Evolutionary conservation across 768 basidiomycete genomes (phyloP), one percentile per base, ranked within the genome.

Genomic region (Termitomyces sp.): DNA sequence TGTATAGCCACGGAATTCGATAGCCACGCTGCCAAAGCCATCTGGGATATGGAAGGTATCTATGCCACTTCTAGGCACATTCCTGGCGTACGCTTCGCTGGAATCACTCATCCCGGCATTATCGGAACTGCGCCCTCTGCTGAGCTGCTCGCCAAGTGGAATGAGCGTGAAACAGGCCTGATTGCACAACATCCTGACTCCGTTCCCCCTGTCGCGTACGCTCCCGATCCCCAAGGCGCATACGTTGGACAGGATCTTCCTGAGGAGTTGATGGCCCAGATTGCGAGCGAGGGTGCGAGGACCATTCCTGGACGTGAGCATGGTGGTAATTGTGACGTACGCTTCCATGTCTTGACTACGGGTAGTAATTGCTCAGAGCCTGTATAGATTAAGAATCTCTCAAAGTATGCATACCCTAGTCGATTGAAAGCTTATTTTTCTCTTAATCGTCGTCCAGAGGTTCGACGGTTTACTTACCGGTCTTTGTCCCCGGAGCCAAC

Each of bases 241-340:
- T 84, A 90, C 62, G 80, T 91, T 12, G 89, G 89, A 3, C 86
- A 89, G 65, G 83, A 86, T 40, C 59, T 89, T 3, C 61, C 70
- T 11, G 63, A 70, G 0, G 73, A 78, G 3, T 65, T 85, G 2
- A 64, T 66, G 48, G 73, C 76, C 58, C 85, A 79, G 74, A 81
- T 91, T 55, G 73, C 74, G 11, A 65, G 62, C 30, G 87, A 91
- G 60, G 89, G 89, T 21, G 88, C 88, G 39, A 75, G 89, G 59
- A 90, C 89, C 0, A 74, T 88, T 42, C 89, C 89, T 7, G 86
- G 85, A 14, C 68, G 89, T n/a, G 88, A 91, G 66, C 87, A 90
- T 66, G 88, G 89, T 17, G 89, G 89, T 28, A 88, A 88, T 57
- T 88, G 86, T 63, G 86, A 88, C 70, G 86, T 81, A 63, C 56